Conservation (phyloP, 805 yeast species). For the Ogataea allantospora region DNA sequence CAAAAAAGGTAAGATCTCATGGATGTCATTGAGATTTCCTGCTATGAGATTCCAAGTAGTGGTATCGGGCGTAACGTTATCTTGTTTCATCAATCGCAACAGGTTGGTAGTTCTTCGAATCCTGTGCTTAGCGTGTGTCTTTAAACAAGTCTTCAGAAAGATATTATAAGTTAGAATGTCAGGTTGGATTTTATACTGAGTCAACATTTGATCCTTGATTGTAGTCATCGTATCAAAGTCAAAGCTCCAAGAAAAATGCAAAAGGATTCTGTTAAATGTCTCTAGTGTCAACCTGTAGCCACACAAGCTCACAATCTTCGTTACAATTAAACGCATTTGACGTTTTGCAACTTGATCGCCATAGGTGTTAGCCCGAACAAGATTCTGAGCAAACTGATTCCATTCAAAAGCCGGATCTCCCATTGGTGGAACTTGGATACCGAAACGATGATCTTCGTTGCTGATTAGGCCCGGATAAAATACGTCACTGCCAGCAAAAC, state of each 20-base stretch:
- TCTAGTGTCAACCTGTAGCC: conserved; percentile 5
- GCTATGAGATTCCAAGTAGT: conserved; percentile 19
- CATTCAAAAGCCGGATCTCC: conserved; percentile 1
- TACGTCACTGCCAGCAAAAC: too few relatives aligned
- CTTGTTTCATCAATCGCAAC: conserved; percentile 7
- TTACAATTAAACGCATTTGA: conserved; percentile 4
- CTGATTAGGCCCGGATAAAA: too few relatives aligned
- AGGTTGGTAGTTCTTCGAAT: conserved; percentile 10
- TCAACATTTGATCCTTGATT: conserved; percentile 1
- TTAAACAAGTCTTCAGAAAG: conserved; percentile 9
- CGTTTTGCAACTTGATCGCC: not conserved
- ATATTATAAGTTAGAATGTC: conserved; percentile 15
- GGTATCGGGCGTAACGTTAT: conserved; percentile 11
- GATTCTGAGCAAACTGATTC: too few relatives aligned
- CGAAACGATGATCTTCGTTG: too few relatives aligned
- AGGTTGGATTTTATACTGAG: conserved; percentile 1
- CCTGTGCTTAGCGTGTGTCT: conserved; percentile 7
- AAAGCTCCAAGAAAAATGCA: conserved; percentile 10
- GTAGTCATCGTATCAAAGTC: conserved; percentile 6
- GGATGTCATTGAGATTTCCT: conserved; percentile 6
- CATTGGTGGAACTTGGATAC: not conserved
- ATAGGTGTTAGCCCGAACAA: too few relatives aligned
- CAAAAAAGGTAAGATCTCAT: conserved; percentile 6
- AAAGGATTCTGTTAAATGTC: conserved; percentile 10
- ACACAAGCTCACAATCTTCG: conserved; percentile 1